A percentile compares a stretch with the other conserved stretches of the same genome.
Conservation (phyloP, 1,139 yeast genomes). For the Protomyces inundatus region DNA sequence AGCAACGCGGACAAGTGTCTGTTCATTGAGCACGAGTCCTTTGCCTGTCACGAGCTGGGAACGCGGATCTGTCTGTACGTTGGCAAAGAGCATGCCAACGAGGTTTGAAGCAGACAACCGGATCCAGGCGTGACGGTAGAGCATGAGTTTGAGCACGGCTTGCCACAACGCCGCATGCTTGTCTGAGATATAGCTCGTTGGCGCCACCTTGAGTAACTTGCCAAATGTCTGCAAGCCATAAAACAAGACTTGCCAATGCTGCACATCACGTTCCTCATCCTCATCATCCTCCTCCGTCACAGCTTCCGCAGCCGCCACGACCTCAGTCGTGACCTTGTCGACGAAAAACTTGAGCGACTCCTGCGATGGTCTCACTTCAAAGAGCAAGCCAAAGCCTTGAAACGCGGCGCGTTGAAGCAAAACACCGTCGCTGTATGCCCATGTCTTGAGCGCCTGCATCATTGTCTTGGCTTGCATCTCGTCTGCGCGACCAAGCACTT, state of each 20-base stretch:
- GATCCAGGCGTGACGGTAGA: slow-evolving; percentile 92
- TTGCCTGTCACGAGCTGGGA: slow-evolving; percentile 27
- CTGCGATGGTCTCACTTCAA: slow-evolving; percentile 38
- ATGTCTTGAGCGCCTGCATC: slow-evolving; percentile 57
- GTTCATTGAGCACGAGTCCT: slow-evolving; percentile 37
- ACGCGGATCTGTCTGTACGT: slow-evolving; percentile 38
- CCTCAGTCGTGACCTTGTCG: slow-evolving; percentile 1
- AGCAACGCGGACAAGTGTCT: slow-evolving; percentile 55
- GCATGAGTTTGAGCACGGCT: slow-evolving; percentile 49
- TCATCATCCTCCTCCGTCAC: slow-evolving; percentile 7
- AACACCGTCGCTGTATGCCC: slow-evolving; percentile 58
- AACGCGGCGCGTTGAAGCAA: slow-evolving; percentile 71
- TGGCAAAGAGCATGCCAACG: slow-evolving; percentile 48
- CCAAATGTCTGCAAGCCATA: slow-evolving; percentile 54
- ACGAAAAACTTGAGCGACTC: slow-evolving; percentile 8
- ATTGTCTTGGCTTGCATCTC: slow-evolving; percentile 45
- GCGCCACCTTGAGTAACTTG: slow-evolving; percentile 35
- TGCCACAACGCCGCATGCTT: slow-evolving; percentile 34
- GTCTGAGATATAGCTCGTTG: slow-evolving; percentile 41
- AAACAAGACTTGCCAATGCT: slow-evolving; percentile 72
- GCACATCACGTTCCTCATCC: slow-evolving; percentile 39
- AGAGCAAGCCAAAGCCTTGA: slow-evolving; percentile 61
- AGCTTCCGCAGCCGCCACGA: slow-evolving; percentile 2
- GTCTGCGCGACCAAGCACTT: slow-evolving; percentile 53
- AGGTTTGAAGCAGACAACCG: slow-evolving; percentile 65